Base-by-base conservation (phyloP, 164 flowering plant genomes). In the Tetrastigma voinierianum region DNA sequence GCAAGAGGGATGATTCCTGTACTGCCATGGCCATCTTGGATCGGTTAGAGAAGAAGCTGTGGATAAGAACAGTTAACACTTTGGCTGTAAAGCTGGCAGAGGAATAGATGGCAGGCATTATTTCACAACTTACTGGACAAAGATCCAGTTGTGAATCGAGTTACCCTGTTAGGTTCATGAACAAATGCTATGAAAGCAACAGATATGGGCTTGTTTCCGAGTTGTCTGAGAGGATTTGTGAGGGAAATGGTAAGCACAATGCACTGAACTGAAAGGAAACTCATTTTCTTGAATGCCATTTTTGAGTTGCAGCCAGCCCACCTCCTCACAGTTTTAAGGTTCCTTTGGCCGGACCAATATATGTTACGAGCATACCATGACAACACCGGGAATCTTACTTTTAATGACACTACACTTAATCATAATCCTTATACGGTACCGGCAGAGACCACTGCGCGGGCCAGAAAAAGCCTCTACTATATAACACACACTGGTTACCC, bases 81-180 rank as follows among this genome's bases (percentile, higher is more conserved):
- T 70, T 95, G 68, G 64, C 88, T 32, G 86, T 97, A 67, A 92
- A 92, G 86, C 94, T 47, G 87, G 86, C 57, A 79, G 76, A 77
- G 46, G 88, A 82, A 72, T 88, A 88, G 10, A 74, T 77, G 58
- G 96, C 99, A 51, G n/a, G 81, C 88, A 47, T 24, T 78, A 56
- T 81, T 89, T 48, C 80, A 83, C 32, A 87, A 73, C 59, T 68
- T 95, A 49, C 64, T 90, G 72, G 97, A 90, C 53, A 85, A 76
- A 64, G 86, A 84, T 17, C 64, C 45, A 21, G 72, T 68, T 67
- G 76, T 76, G 10, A 87, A 89, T 70, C 86, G 75, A 52, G 83
- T 90, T 10, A 83, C 91, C 55, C 68, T 77, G 53, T 76, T 83
- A 7, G 99, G 20, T 89, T 95, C 74, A 84, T 66, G 74, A 82